Conservation (phyloP, 371 early-diverging fungal species). For the Scutellospora calospora region DNA sequence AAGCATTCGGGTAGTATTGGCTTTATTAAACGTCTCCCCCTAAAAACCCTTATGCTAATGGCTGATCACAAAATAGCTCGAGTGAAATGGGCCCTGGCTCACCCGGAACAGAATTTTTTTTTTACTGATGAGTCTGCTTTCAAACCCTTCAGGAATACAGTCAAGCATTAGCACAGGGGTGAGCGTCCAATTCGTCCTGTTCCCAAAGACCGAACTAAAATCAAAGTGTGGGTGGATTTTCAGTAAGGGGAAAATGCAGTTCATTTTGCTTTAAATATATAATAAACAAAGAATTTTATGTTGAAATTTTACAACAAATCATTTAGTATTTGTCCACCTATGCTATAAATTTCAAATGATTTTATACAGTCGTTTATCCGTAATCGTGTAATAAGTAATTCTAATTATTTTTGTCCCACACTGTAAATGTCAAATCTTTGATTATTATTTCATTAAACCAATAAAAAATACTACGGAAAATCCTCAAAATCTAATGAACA, state of each 20-base stretch:
- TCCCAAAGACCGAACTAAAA: slow-evolving; percentile 1
- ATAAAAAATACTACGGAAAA: too few species aligned
- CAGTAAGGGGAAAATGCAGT: neutral
- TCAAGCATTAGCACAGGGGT: neutral
- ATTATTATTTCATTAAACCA: too few species aligned
- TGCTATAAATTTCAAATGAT: too few species aligned
- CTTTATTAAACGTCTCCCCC: neutral
- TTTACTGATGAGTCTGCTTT: slow-evolving; percentile 15
- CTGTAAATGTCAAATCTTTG: too few species aligned
- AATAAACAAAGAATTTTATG: slow-evolving; percentile 10
- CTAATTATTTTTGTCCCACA: too few species aligned
- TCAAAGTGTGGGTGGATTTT: slow-evolving; percentile 4
- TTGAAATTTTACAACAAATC: neutral
- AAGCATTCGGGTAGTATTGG: neutral
- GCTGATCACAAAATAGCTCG: neutral
- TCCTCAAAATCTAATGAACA: too few species aligned
- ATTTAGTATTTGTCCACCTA: too few species aligned
- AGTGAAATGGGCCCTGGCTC: neutral
- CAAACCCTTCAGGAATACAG: neutral
- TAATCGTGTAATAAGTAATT: too few species aligned
- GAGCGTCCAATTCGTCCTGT: neutral
- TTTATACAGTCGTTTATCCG: too few species aligned
- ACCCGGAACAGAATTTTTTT: neutral
- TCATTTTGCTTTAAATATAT: slow-evolving; percentile 7
- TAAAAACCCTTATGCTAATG: neutral